phyloP scores from a whole-genome alignment of 805 yeast species.

The Pichia insulana region DNA sequence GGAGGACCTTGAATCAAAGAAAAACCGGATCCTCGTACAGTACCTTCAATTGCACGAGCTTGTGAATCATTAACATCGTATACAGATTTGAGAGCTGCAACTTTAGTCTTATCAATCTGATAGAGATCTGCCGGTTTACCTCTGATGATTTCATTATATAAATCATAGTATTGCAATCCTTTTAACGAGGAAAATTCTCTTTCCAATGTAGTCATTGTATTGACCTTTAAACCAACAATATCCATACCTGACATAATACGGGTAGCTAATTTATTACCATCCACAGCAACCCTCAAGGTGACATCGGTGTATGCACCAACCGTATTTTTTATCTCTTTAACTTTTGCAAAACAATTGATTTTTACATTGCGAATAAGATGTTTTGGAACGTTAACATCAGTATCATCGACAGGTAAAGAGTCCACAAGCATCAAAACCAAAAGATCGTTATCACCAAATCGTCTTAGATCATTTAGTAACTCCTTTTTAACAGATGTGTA shows the following conservation, averaged over 20 bases:
- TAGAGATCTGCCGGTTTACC: slow-evolving; percentile 52
- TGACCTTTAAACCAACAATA: slow-evolving; percentile 61
- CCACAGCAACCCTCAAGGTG: slow-evolving; percentile 58
- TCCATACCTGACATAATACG: slow-evolving; percentile 52
- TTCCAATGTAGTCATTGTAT: slow-evolving; percentile 86
- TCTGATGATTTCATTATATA: slow-evolving; percentile 53
- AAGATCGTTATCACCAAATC: slow-evolving; percentile 66
- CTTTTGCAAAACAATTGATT: slow-evolving; percentile 72
- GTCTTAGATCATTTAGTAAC: slow-evolving; percentile 39
- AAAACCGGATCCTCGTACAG: slow-evolving; percentile 64
- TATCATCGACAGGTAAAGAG: slow-evolving; percentile 27
- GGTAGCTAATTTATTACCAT: slow-evolving; percentile 36
- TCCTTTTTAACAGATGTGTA: slow-evolving; percentile 59
- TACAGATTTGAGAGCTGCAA: slow-evolving; percentile 34
- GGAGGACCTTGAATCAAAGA: slow-evolving; percentile 97
- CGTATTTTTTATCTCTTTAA: slow-evolving; percentile 61
- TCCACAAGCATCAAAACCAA: slow-evolving; percentile 52
- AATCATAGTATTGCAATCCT: slow-evolving; percentile 76
- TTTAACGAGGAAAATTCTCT: slow-evolving; percentile 81
- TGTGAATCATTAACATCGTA: slow-evolving; percentile 79
- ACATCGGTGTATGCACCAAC: slow-evolving; percentile 64
- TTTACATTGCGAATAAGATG: slow-evolving; percentile 12
- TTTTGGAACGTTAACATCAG: slow-evolving; percentile 14
- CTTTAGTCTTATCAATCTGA: slow-evolving; percentile 28
- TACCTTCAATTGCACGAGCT: slow-evolving; percentile 77